Evolutionary conservation across 2,329 filamentous ascomycete species (phyloP).

Genomic region (Cladosporium sp.): DNA sequence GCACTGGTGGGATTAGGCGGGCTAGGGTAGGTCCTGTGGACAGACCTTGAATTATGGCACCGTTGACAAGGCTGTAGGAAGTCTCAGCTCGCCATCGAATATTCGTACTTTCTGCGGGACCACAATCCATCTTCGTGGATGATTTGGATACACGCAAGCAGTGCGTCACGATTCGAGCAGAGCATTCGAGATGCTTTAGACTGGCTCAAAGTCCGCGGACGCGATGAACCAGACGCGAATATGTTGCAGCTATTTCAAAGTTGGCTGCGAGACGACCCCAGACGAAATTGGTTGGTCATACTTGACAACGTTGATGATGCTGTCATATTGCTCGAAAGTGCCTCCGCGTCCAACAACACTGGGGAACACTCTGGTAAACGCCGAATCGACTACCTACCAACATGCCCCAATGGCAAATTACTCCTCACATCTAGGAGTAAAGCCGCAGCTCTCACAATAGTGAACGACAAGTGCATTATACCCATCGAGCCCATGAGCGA

Average conservation of each 20-base stretch:
- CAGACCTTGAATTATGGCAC: background rate
- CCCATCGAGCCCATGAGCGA: background rate
- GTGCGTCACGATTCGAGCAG: slow-evolving; percentile 18
- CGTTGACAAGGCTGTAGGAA: slow-evolving; percentile 17
- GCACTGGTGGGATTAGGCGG: slow-evolving; percentile 22
- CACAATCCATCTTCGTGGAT: slow-evolving; percentile 18
- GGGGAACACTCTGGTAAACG: background rate
- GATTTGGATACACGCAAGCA: slow-evolving; percentile 26
- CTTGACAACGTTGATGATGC: slow-evolving; percentile 25
- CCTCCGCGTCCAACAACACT: background rate
- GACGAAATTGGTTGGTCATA: slow-evolving; percentile 19
- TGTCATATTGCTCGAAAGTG: background rate
- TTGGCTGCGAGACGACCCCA: slow-evolving; percentile 18
- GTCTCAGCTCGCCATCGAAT: slow-evolving; percentile 26
- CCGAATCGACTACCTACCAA: background rate
- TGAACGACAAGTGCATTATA: background rate
- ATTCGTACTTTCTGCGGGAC: slow-evolving; percentile 11
- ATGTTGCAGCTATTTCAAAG: background rate
- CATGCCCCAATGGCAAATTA: background rate
- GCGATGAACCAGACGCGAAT: background rate
- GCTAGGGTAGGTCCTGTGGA: slow-evolving; percentile 18
- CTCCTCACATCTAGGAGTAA: background rate
- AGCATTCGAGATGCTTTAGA: slow-evolving; percentile 10
- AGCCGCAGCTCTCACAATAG: background rate
- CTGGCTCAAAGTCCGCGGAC: slow-evolving; percentile 11